Conservation (phyloP, 2,329 filamentous ascomycete genomes). For the Pseudogymnoascus sp. region DNA sequence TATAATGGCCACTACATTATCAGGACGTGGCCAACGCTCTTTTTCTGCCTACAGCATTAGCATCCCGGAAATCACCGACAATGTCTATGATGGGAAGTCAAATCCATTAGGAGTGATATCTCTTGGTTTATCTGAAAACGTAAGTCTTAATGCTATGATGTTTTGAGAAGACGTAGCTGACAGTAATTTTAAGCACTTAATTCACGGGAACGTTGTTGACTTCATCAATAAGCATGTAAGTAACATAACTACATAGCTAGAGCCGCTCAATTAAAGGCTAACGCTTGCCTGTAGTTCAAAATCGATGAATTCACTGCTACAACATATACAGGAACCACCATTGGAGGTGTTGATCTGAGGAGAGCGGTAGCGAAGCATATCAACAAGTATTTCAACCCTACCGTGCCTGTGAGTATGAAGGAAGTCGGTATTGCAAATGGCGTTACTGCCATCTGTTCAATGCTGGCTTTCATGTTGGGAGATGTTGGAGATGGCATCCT, state of each 20-base stretch:
- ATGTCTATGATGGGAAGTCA: constrained; percentile 15
- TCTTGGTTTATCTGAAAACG: constrained; percentile 19
- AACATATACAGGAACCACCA: constrained; percentile 33
- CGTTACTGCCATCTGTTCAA: constrained; percentile 34
- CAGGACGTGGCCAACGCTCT: not conserved
- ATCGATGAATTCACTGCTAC: constrained; percentile 20
- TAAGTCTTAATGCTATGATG: not conserved
- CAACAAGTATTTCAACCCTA: constrained; percentile 33
- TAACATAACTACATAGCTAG: not conserved
- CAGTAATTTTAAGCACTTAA: constrained; percentile 24
- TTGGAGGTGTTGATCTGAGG: constrained; percentile 31
- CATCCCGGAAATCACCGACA: not conserved
- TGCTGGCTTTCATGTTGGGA: constrained; percentile 34
- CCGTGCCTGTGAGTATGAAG: constrained; percentile 26
- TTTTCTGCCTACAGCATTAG: not conserved
- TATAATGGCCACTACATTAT: not conserved
- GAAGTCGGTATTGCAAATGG: constrained; percentile 35
- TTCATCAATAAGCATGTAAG: constrained; percentile 32
- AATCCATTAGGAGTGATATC: constrained; percentile 18
- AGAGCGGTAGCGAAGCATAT: constrained; percentile 33
- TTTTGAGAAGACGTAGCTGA: not conserved
- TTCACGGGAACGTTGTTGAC: constrained; percentile 30
- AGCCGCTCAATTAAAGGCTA: constrained; percentile 19
- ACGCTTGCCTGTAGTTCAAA: constrained; percentile 23
- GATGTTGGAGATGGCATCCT: constrained; percentile 39